A percentile compares a stretch with the other conserved stretches of the same genome.
phyloP scores from a whole-genome alignment of 1,284 basidiomycete genomes.

The Boletus austroedulis region DNA sequence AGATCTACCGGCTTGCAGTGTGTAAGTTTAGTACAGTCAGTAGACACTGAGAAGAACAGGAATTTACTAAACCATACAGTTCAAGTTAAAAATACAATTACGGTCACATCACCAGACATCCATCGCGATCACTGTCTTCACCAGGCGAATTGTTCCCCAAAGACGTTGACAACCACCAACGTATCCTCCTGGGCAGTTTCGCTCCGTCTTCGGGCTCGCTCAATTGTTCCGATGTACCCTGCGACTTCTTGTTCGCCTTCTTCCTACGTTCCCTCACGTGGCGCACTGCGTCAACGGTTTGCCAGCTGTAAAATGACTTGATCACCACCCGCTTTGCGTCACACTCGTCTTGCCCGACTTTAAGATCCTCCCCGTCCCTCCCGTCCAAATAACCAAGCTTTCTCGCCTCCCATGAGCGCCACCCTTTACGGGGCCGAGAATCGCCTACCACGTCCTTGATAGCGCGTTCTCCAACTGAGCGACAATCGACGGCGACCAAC shows the following conservation, averaged over 20 bases:
- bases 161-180: constrained; percentile 27
- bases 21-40: constrained; percentile 20
- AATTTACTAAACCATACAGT: constrained; percentile 24
- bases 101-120: constrained; percentile 46
- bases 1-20: constrained; percentile 13
- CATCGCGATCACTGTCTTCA: constrained; percentile 40
- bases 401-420: constrained; percentile 65
- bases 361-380: constrained; percentile 59
- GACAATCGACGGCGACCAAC: constrained; percentile 75
- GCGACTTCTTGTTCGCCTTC: constrained; percentile 44
- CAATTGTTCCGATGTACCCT: constrained; percentile 34
- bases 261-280: constrained; percentile 53
- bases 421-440: constrained; percentile 70
- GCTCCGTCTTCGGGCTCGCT: constrained; percentile 27
- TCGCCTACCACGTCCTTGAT: constrained; percentile 55
- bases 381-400: constrained; percentile 65
- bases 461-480: constrained; percentile 57
- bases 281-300: constrained; percentile 71
- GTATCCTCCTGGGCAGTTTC: constrained; percentile 14
- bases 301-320: constrained; percentile 87
- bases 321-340: constrained; percentile 68
- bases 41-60: constrained; percentile 9
- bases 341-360: constrained; percentile 72
- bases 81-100: constrained; percentile 25
- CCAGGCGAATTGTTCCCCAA: constrained; percentile 28